A percentile compares a stretch with the other conserved stretches of the same genome.
Evolutionary conservation across 352 stramenopile genomes (phyloP).

Genomic region (Pythium guiyangense): DNA sequence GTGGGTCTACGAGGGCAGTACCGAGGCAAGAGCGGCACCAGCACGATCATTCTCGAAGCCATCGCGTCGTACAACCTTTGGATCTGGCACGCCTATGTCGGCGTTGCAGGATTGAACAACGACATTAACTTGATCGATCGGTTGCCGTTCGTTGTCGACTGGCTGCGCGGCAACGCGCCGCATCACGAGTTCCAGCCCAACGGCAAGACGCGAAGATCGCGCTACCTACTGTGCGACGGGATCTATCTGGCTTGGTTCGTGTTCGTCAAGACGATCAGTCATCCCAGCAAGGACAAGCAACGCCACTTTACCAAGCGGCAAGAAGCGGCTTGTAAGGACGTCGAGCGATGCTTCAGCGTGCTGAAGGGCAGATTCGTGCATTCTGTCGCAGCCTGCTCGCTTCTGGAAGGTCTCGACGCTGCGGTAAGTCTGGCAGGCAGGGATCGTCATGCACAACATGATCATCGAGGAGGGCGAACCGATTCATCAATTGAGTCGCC

Average conservation of each 20-base stretch:
- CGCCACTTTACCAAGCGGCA: slow-evolving; percentile 9
- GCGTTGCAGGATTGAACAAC: slow-evolving; percentile 21
- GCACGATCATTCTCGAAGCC: slow-evolving; percentile 3
- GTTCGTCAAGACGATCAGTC: slow-evolving; percentile 20
- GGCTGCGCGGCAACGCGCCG: background rate
- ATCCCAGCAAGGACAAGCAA: background rate
- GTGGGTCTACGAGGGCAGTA: slow-evolving; percentile 12
- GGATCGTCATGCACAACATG: slow-evolving; percentile 21
- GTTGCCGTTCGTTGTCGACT: slow-evolving; percentile 13
- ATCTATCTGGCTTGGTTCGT: slow-evolving; percentile 20
- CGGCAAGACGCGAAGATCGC: slow-evolving; percentile 7
- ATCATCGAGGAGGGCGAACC: slow-evolving; percentile 7
- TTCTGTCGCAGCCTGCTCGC: slow-evolving; percentile 1
- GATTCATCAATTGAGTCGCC: background rate
- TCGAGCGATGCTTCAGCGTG: slow-evolving; percentile 27
- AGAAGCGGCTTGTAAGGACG: slow-evolving; percentile 21
- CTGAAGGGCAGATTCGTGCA: slow-evolving; percentile 4
- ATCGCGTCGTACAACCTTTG: slow-evolving; percentile 16
- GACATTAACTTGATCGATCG: slow-evolving; percentile 26
- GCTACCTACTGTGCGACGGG: slow-evolving; percentile 21
- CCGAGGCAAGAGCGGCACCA: slow-evolving; percentile 3
- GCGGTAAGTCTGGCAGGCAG: slow-evolving; percentile 2
- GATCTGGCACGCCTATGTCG: slow-evolving; percentile 24
- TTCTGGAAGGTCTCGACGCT: background rate
- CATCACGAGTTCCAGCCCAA: slow-evolving; percentile 8